These are phyloP conservation scores for Paramyrothecium sp. DNA, from an alignment of 2,329 filamentous ascomycete genomes.

Conservation along the genomic window DNA sequence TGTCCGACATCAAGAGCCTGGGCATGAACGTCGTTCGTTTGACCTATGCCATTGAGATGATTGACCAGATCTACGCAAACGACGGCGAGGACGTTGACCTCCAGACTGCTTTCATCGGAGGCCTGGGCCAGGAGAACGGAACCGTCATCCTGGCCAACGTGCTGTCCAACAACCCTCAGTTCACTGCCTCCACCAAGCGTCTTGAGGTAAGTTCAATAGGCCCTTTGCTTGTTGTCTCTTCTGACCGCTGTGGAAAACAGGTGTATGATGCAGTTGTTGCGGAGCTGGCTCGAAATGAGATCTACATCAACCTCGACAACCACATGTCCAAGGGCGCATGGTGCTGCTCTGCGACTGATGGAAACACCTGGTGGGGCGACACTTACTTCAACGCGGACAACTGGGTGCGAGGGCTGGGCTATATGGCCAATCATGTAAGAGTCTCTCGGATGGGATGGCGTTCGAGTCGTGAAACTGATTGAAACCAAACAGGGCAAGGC, in stretches of 20 bases:
- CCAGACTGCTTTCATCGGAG: conserved; percentile 40
- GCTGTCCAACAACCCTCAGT: conserved; percentile 54
- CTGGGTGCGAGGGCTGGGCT: conserved; percentile 59
- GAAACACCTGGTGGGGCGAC: conserved; percentile 63
- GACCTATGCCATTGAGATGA: conserved; percentile 63
- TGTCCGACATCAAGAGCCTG: conserved; percentile 54
- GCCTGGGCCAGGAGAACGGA: conserved; percentile 52
- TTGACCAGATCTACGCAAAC: conserved; percentile 55
- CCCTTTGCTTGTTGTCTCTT: neutral
- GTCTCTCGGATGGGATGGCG: neutral
- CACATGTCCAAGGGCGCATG: conserved; percentile 58
- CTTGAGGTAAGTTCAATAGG: conserved; percentile 35
- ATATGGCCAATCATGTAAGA: conserved; percentile 58
- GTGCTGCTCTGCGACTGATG: conserved; percentile 55
- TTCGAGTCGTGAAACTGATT: neutral
- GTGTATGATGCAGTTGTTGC: conserved; percentile 59
- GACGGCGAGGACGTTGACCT: conserved; percentile 45
- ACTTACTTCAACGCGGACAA: conserved; percentile 55
- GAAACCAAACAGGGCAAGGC: conserved; percentile 33
- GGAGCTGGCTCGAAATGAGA: conserved; percentile 52
- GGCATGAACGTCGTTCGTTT: conserved; percentile 64
- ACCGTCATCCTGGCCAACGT: conserved; percentile 49
- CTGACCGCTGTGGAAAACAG: conserved; percentile 3
- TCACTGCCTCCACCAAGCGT: conserved; percentile 52
- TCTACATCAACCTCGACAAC: conserved; percentile 61